Conservation (phyloP, 176 grass and related monocot species). For the Bolboschoenus planiculmis region DNA sequence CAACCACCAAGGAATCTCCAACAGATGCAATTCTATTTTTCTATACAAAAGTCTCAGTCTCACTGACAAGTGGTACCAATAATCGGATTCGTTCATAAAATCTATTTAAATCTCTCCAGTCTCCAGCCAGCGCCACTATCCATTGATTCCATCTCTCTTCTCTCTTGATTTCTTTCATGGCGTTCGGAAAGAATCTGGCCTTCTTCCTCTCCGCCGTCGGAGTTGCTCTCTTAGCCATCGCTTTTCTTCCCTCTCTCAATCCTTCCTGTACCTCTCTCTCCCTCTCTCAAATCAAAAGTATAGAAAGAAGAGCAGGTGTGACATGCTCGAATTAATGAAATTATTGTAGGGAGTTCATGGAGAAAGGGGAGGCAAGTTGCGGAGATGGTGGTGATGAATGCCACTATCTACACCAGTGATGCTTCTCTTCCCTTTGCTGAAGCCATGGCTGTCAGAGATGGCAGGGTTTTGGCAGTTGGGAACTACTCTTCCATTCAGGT, state of each 20-base stretch:
- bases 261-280: background rate
- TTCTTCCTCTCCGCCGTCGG: background rate
- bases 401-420: constrained; percentile 93
- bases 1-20: no score
- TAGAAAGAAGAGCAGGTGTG: background rate
- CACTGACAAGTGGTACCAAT: background rate
- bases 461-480: constrained; percentile 62
- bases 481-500: constrained; percentile 58
- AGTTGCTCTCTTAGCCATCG: constrained; percentile 15
- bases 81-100: no score
- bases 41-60: no score
- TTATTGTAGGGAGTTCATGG: constrained; percentile 38
- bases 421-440: constrained; percentile 54
- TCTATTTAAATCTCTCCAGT: background rate
- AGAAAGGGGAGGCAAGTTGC: constrained; percentile 27
- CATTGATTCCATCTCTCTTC: no score
- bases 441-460: constrained; percentile 67
- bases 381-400: constrained; percentile 75
- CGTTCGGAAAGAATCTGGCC: constrained; percentile 4
- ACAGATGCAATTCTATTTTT: no score
- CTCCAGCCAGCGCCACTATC: background rate
- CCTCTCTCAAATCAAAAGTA: background rate
- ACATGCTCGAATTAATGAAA: background rate
- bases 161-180: constrained; percentile 10
- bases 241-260: background rate